Base-by-base conservation (phyloP, 192 early-diverging fungal species). In the Rhizophagus clarus region DNA sequence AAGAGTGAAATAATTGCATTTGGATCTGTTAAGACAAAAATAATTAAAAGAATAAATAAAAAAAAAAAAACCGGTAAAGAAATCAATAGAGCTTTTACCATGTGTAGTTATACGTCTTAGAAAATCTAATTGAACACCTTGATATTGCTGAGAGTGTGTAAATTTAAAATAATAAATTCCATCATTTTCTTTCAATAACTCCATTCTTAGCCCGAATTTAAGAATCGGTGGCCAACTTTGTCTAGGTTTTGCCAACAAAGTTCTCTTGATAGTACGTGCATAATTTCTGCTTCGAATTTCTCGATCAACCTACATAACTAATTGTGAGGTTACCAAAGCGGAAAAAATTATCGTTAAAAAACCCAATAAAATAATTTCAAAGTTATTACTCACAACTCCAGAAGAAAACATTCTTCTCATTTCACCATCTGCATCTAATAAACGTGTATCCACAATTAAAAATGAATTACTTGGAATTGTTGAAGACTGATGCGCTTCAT, bases 331-430 rank as follows among this genome's bases (percentile, higher is more conserved):
- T 22, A 69, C 29, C 56, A 29, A 40, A 60, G 4, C 24, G 8
- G 14, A 31, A 31, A 31, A 10, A 51, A n/a, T 31, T 29, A 28
- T 34, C 49, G 31, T 28, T 32, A 29, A 60, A 56, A 74, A 51
- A 74, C 3, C 1, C 4, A 51, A 29, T 61, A 3, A 45, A 24
- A 47, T 20, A 15, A 45, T 10, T 7, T 15, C 20, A 47, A 73
- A 28, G 61, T 34, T 85, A 29, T 40, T 40, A 45, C 88, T 91
- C 29, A 95, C 90, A n/a, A 95, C 91, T 22, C 90, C 89, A 7
- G 95, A 93, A 20, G 96, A 96, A 90, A 98, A 98, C 86, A 96
- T 87, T 28, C 93, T 88, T 45, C 91, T 90, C 91, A 97, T 95
- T 85, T 98, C 97, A 20, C 92, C 92, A 75, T 95, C 95, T 26